Evolutionary conservation across 139 green algal species (phyloP), one percentile per base, ranked within the genome.

Genomic region (Raphidocelis subcapitata): DNA sequence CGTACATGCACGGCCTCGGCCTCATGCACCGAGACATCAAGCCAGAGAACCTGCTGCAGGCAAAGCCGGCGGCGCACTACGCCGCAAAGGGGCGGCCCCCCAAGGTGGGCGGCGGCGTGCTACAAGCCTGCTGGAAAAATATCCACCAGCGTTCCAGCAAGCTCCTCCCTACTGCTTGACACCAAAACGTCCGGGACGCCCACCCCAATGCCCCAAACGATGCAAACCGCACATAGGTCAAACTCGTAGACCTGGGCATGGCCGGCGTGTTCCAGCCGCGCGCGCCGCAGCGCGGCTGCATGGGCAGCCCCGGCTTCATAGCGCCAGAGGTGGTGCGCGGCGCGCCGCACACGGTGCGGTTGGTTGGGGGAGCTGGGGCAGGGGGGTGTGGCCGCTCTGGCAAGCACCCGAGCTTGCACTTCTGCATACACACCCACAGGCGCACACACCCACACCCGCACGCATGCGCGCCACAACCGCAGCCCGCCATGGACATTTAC

Each of bases 171-270:
- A n/a, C n/a, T n/a, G n/a, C n/a, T n/a, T n/a, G n/a, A n/a, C n/a
- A n/a, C n/a, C n/a, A n/a, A n/a, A n/a, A n/a, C n/a, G n/a, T n/a
- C n/a, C n/a, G n/a, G n/a, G n/a, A n/a, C n/a, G n/a, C n/a, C n/a
- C n/a, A n/a, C n/a, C n/a, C n/a, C n/a, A n/a, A 49, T 20, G 12
- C 41, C 41, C 41, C 41, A 49, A 49, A 8, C 41, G 8, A 8
- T 12, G 8, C 41, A 49, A 8, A 49, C 41, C 41, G 12, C 41
- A 8, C 41, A n/a, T 64, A 76, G 23, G 72, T 88, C 4, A 85
- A 85, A 62, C 64, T 88, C 12, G 83, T 88, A n/a, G 82, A 88
- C 73, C 68, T 88, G 49, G 82, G 82, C 62, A 81, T 88, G 82
- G 79, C 82, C 21, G 44, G 60, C 12, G 51, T 77, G 60, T 74